Percentiles rank a stretch among this genome's conserved stretches.
Evolutionary conservation across 495 filamentous ascomycete genomes (phyloP).

Genomic region (Coniosporium apollinis): DNA sequence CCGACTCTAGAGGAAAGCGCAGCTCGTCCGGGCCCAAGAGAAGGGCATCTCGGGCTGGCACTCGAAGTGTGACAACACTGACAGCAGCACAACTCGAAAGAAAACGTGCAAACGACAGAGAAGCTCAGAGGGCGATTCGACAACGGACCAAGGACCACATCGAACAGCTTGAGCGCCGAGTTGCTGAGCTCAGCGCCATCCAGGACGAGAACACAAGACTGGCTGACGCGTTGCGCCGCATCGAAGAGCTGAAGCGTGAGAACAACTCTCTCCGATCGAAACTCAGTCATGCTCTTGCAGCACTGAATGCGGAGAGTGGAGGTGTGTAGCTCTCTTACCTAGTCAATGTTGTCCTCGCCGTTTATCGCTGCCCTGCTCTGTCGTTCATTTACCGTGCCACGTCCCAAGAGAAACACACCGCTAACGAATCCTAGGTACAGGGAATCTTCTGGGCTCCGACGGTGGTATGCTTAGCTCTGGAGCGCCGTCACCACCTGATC

Average conservation of each 20-base stretch:
- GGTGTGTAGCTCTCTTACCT: slow-evolving; percentile 1
- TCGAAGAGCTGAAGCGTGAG: slow-evolving; percentile 38
- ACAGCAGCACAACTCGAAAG: slow-evolving; percentile 43
- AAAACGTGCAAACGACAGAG: slow-evolving; percentile 78
- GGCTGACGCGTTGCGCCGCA: slow-evolving; percentile 33
- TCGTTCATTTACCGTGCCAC: not conserved
- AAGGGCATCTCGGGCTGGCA: slow-evolving; percentile 35
- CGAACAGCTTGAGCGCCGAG: slow-evolving; percentile 51
- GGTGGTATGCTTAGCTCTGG: no score
- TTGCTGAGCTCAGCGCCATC: slow-evolving; percentile 40
- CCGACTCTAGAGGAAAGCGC: no score
- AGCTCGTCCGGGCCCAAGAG: no score
- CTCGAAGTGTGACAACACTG: slow-evolving; percentile 40
- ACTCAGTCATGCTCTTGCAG: slow-evolving; percentile 15
- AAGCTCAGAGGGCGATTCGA: slow-evolving; percentile 74
- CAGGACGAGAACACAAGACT: slow-evolving; percentile 26
- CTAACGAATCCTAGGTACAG: no score
- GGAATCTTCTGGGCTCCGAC: no score
- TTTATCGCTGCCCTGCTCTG: not conserved
- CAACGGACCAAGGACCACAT: slow-evolving; percentile 71
- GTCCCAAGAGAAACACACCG: not conserved
- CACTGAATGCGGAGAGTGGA: slow-evolving; percentile 5
- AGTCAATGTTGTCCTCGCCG: not conserved
- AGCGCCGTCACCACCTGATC: no score
- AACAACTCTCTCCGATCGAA: slow-evolving; percentile 20